Evolutionary conservation across 306 rosid species (phyloP).

Genomic region (Coriaria nepalensis): DNA sequence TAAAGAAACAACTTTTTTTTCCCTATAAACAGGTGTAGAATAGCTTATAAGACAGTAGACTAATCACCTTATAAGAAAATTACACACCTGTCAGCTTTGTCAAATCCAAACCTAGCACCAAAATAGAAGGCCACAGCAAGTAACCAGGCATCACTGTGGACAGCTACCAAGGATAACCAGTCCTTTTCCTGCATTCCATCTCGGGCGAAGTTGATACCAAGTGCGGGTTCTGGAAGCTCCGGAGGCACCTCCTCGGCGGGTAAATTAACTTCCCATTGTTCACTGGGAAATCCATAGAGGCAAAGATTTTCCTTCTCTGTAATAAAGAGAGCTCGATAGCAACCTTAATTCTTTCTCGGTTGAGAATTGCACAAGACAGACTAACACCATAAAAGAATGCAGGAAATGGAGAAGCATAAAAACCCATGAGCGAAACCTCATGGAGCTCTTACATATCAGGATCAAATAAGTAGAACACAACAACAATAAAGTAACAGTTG

Average conservation of each 20-base stretch:
- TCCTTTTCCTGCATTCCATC: constrained; percentile 54
- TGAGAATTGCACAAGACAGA: no score
- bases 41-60: no score
- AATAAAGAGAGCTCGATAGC: no score
- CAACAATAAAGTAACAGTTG: no score
- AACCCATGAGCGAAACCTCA: no score
- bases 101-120: constrained; percentile 56
- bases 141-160: constrained; percentile 71
- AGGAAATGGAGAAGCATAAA: no score
- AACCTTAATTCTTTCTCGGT: no score
- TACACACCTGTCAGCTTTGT: constrained; percentile 49
- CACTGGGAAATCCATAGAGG: constrained; percentile 67
- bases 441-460: no score
- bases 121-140: constrained; percentile 48
- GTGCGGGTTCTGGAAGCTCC: constrained; percentile 67
- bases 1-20: no score
- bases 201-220: constrained; percentile 60
- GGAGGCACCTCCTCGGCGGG: constrained; percentile 69
- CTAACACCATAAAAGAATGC: no score
- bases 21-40: no score
- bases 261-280: constrained; percentile 56
- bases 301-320: constrained; percentile 66
- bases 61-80: background rate
- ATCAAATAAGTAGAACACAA: no score
- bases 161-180: constrained; percentile 62